Conservation (phyloP, 78 protist species). For the Mastigamoeba balamuthi region DNA sequence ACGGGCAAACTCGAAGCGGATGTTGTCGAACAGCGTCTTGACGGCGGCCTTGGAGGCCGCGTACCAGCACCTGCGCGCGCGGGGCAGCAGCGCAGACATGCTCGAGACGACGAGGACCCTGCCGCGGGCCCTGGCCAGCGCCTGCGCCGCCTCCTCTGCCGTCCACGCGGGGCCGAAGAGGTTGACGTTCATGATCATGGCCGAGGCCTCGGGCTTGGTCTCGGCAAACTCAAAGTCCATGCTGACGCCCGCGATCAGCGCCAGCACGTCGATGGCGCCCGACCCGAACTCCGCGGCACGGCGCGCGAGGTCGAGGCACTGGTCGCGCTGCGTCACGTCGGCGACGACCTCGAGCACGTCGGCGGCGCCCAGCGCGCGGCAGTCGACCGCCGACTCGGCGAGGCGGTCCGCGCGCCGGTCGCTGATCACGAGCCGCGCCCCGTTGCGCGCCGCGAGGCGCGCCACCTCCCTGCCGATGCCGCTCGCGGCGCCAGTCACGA, state of each 20-base stretch:
- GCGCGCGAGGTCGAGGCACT: too few species aligned
- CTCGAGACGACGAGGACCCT: background rate
- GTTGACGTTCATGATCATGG: background rate
- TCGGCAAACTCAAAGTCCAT: background rate
- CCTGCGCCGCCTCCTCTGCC: background rate
- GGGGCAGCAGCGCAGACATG: background rate
- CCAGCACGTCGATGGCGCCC: background rate
- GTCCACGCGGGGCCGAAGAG: background rate
- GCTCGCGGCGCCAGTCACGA: too few species aligned
- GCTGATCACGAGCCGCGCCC: too few species aligned
- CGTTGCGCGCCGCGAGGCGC: too few species aligned
- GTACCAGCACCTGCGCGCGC: background rate
- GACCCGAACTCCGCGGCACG: too few species aligned
- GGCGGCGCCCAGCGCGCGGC: too few species aligned
- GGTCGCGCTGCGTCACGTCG: too few species aligned
- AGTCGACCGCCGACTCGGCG: too few species aligned
- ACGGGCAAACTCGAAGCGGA: background rate
- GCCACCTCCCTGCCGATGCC: too few species aligned
- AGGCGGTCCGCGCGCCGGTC: too few species aligned
- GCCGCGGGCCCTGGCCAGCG: background rate
- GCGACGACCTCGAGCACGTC: too few species aligned
- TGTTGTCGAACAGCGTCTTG: background rate
- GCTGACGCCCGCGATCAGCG: background rate
- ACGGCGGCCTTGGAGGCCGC: background rate
- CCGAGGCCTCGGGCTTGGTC: background rate